Base-by-base conservation (phyloP, 768 basidiomycete genomes). In the Trametes meyenii region DNA sequence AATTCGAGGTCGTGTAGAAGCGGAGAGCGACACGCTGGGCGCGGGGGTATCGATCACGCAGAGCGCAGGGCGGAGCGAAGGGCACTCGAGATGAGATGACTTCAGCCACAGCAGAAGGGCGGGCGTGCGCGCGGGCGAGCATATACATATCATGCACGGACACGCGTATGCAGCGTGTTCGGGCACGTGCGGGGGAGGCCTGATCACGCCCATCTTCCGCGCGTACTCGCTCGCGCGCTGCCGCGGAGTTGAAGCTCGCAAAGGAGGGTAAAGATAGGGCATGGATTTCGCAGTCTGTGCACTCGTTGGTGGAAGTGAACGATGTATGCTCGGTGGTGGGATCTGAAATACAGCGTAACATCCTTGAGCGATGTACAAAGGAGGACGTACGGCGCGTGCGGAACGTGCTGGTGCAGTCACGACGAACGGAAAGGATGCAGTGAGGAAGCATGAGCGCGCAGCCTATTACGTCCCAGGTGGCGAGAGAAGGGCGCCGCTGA, bases 131-230 rank as follows among this genome's bases (percentile, higher is more conserved):
- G 23, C 24, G 50, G 49, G 55, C 24, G 51, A 26, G 54, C 26
- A 44, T 50, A 61, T 60, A 65, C 60, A 67, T 68, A 68, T 68
- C 60, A 60, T 58, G 51, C 55, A 23, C 58, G 35, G 50, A 69
- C 70, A 71, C 62, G 70, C 70, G 66, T 62, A 64, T 67, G 68
- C 67, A 68, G 70, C 70, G 68, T 71, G 70, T 69, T 67, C 21
- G 54, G 60, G 66, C 66, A 71, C 67, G 70, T 67, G 67, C 60
- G 58, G 46, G 39, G 45, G 51, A 38, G 17, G 53, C 43, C 44
- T 61, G 59, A 60, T 64, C 58, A 45, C 53, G 58, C 19, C 49
- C 50, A 40, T 21, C 33, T 24, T 26, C 43, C 46, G 38, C 44
- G 46, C 43, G 36, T 46, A 17, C 21, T 14, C 51, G 46, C 50